Base-by-base conservation (phyloP, 495 filamentous ascomycete genomes). In the Penicillium chermesinum region DNA sequence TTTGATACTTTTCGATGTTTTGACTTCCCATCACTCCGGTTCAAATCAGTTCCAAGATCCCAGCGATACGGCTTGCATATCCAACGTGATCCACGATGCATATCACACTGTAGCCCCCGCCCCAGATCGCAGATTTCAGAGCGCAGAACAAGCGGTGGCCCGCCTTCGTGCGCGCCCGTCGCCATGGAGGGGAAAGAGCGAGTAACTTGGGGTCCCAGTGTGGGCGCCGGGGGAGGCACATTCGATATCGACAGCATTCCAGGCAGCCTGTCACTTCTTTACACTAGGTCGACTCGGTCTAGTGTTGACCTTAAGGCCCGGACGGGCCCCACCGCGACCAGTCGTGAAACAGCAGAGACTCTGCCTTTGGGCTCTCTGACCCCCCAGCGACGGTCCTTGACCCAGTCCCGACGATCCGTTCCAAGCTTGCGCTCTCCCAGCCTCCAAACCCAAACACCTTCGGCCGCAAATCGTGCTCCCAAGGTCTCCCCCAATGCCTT, bases 271-370 rank as follows among this genome's bases (percentile, higher is more conserved):
- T 40, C 17, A 40, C 12, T 14, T 13, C 38, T 19, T 19, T 20
- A 4, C 10, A 40, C 15, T 19, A 16, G 15, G 17, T 40, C 38
- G 17, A 18, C 15, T 19, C 38, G 10, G 38, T 18, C 32, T 34
- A 17, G 42, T 30, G 25, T 30, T 30, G 25, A 30, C 25, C 25
- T 30, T 30, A 41, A 18, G 38, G 14, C 8, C 38, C 18, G 38
- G 14, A 12, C 38, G n/a, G 30, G 56, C 56, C 53, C 56, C 56
- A 59, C 56, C 30, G 33, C 43, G 1, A 38, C 46, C 33, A 50
- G 16, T 49, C 27, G 52, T 61, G 58, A 61, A 58, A 61, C 58
- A n/a, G n/a, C n/a, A n/a, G n/a, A n/a, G n/a, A n/a, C n/a, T n/a
- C n/a, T n/a, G 40, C 37, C 53, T 40, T 37, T 35, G 33, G 44